Evolutionary conservation across 2,329 filamentous ascomycete species (phyloP).

Genomic region (Coniochaeta ligniaria): DNA sequence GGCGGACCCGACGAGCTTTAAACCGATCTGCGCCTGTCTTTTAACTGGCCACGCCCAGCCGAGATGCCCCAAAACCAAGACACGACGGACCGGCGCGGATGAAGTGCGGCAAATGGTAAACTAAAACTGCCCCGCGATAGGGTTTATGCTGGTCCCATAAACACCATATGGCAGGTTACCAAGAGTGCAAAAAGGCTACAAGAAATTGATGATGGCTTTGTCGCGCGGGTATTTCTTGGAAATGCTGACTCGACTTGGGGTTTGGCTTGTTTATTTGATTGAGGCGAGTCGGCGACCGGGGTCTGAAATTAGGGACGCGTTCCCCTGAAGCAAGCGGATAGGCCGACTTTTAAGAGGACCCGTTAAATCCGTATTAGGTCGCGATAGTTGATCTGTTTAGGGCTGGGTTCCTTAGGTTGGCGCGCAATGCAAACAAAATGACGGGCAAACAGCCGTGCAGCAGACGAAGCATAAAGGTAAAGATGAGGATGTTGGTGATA

Average conservation of each 20-base stretch:
- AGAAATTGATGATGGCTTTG: slow-evolving; percentile 9
- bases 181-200: slow-evolving; percentile 2
- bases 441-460: background rate
- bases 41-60: slow-evolving; percentile 1
- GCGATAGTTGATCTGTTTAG: background rate
- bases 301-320: slow-evolving; percentile 29
- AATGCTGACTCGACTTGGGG: slow-evolving; percentile 2
- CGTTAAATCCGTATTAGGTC: background rate
- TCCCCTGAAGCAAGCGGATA: slow-evolving; percentile 10
- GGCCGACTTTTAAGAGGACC: slow-evolving; percentile 1
- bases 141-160: slow-evolving; percentile 15
- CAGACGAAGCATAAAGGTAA: background rate
- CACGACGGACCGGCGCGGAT: background rate
- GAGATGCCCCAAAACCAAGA: background rate
- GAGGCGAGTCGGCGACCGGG: slow-evolving; percentile 14
- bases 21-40: slow-evolving; percentile 2
- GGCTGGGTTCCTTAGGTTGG: background rate
- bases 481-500: background rate
- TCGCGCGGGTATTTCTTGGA: slow-evolving; percentile 9
- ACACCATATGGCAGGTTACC: slow-evolving; percentile 13
- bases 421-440: background rate
- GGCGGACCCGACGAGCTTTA: slow-evolving; percentile 8
- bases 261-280: slow-evolving; percentile 26
- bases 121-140: slow-evolving; percentile 5
- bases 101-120: slow-evolving; percentile 9